Conservation (phyloP, 164 flowering plant species). For the Paratinospora sagittata region DNA sequence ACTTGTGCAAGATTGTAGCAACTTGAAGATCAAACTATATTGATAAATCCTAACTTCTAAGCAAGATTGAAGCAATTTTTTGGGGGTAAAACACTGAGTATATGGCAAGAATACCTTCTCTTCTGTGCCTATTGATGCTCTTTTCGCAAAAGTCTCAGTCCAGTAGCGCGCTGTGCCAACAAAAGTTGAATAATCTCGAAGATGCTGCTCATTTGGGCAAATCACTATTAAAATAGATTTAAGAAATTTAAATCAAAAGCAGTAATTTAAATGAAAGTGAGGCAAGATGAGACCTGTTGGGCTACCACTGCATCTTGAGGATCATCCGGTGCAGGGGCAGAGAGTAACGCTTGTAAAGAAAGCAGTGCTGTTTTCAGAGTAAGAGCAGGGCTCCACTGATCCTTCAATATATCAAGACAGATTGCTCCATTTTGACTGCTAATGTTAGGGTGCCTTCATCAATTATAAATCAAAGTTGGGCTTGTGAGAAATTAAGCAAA, state of each 20-base stretch:
- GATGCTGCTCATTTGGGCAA: no score
- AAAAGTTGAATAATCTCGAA: conserved; percentile 71
- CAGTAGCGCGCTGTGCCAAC: conserved; percentile 91
- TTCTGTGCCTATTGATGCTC: conserved; percentile 64
- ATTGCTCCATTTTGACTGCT: conserved; percentile 99
- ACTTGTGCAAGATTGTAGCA: no score
- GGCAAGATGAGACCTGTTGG: no score
- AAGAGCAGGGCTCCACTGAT: conserved; percentile 98
- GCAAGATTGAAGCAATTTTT: no score
- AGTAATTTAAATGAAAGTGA: no score
- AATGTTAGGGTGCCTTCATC: conserved; percentile 97
- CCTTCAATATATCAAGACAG: conserved; percentile 91
- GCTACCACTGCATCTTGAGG: conserved; percentile 99
- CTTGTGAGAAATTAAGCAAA: no score
- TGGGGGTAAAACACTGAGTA: background rate
- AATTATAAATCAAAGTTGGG: no score
- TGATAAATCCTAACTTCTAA: no score
- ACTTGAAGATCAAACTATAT: no score
- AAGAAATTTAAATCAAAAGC: no score
- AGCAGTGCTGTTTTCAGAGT: conserved; percentile 93
- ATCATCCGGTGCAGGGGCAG: conserved; percentile 92
- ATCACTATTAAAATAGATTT: no score
- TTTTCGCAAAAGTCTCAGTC: conserved; percentile 93
- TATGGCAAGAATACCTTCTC: conserved; percentile 75
- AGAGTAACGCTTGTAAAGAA: conserved; percentile 90